Evolutionary conservation across 2,329 filamentous ascomycete species (phyloP), one percentile per base, ranked within the genome.

Genomic region (Calonectria pseudoreteaudii): DNA sequence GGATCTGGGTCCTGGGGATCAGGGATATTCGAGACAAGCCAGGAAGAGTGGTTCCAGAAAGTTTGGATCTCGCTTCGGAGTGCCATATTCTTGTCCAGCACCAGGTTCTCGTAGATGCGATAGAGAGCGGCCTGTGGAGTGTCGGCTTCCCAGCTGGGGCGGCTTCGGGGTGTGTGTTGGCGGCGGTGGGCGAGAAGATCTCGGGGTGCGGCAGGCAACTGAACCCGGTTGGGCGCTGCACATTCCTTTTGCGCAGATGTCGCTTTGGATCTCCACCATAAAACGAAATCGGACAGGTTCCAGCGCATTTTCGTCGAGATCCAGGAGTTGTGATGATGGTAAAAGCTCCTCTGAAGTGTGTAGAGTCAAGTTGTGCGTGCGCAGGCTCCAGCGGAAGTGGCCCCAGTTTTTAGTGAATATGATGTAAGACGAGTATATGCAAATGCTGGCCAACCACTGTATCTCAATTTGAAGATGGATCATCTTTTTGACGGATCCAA

Each of bases 1-100:
- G 74, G 74, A 36, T 77, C 52, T 14, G 74, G 69, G 49, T 78
- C 77, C 28, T 56, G 56, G 16, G 77, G 77, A 60, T 78, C 75
- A 20, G 74, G 76, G 23, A 78, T 75, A 50, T 75, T 70, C 49
- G 30, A 36, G 52, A 77, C 73, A 28, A 68, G 70, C 73, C 74
- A 77, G 66, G 60, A 23, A 28, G 36, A 38, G 49, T 74, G 70
- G 53, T 70, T 74, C 76, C 75, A 78, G 66, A 78, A 77, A 16
- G 72, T 66, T 62, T 78, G 70, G 28, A 76, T 50, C 71, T 75
- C 76, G 62, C 76, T 75, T 11, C 75, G 74, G 11, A 77, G 68
- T 30, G 74, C 65, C 18, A 75, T 47, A 23, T 73, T 58, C 26
- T 77, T 68, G 20, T 77, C 76, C 3, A 78, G 68, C 31, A 75